Evolutionary conservation across 2,329 filamentous ascomycete genomes (phyloP), one percentile per base, ranked within the genome.

Genomic region (Penicillium sp.): DNA sequence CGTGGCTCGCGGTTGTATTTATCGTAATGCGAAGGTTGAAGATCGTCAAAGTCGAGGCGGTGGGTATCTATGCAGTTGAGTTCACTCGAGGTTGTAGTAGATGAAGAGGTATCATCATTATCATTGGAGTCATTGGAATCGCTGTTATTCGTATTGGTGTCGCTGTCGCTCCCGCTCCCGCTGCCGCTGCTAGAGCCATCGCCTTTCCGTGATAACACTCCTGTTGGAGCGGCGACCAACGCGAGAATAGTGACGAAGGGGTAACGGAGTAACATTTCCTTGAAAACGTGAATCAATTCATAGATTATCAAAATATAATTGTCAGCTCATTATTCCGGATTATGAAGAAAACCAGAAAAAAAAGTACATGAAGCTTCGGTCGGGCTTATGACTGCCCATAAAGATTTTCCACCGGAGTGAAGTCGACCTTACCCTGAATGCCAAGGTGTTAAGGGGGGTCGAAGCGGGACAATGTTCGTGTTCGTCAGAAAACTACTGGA

Each of bases 371-470:
- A 22, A 8, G 10, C 9, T 3, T 5, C 14, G 16, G 10, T 14
- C 6, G 17, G 8, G 5, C 17, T 31, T 3, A 36, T 16, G n/a
- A 10, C 28, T 7, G 4, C 4, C 28, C 26, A 26, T 17, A 1
- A 37, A 22, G 38, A n/a, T 33, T 8, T 36, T 43, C 26, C 10
- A 12, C 31, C 44, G 22, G 35, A 37, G 17, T 37, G 25, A 40
- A 43, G 30, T 30, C 30, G 31, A 5, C n/a, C 17, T 31, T 22
- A 43, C 51, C 37, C 51, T 54, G 45, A 37, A 49, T 30, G 51
- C 45, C 51, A 54, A 54, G 51, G 38, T 49, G 45, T 31, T 30
- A 54, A 54, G 45, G 31, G 38, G 31, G 22, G 7, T 11, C 30
- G 11, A 37, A 54, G n/a, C 45, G 38, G 46, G 30, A 50, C 25